Base-by-base conservation (phyloP, 2,329 filamentous ascomycete genomes). In the Ophiocordyceps unilateralis region DNA sequence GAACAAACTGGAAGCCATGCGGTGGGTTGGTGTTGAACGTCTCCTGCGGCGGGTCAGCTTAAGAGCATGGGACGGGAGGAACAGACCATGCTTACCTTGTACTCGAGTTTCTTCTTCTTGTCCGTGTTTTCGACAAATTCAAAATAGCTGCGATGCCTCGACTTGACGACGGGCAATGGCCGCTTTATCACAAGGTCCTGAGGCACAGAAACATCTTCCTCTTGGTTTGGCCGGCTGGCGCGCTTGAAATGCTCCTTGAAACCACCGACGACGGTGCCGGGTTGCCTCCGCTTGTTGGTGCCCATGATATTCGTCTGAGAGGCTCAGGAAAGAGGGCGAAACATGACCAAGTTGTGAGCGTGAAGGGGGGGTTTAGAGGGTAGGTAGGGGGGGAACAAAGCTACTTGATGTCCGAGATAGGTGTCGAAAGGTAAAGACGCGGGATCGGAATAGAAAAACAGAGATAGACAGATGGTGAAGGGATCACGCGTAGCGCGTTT, bases 91-190 rank as follows among this genome's bases (percentile, higher is more conserved):
- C 44, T 42, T 70, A 78, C 76, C 72, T 76, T 51, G 48, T 70
- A 69, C 53, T 80, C 74, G 41, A 81, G 66, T 53, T 75, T 79
- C 60, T 74, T 74, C 57, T 76, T 79, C 55, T 71, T 75, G 49
- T 79, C 70, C 45, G 68, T 68, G 52, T 81, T 81, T 51, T 79
- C 71, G 46, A 78, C 70, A 47, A 78, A 67, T 57, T 81, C 76
- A 51, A 76, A 77, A 53, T 76, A 78, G 14, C 72, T 69, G 49
- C 73, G 69, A 55, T 81, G 72, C 53, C 76, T 76, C 38, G 66
- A 59, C 46, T 66, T 71, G 30, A 67, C 60, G 14, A 59, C 45
- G 22, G 57, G 51, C 28, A 58, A 58, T 43, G 56, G 49, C 39
- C 58, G 60, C 46, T 60, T 65, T 40, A 62, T 61, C 41, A 61